These are phyloP conservation scores for Epichloe sylvatica DNA, from an alignment of 2,329 filamentous ascomycete species.

Conservation along the genomic window DNA sequence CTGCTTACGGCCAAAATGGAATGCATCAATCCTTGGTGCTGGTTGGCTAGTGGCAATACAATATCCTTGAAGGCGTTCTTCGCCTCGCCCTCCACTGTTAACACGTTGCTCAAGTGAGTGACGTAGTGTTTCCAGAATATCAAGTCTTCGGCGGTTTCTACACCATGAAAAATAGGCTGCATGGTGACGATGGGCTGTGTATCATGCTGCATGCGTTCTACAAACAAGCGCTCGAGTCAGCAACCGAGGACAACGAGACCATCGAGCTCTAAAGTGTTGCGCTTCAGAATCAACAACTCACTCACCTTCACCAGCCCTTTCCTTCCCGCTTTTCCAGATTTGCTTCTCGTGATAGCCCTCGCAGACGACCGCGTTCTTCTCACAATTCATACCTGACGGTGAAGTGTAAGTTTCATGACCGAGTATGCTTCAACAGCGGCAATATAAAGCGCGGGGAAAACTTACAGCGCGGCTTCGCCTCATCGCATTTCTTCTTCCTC, in stretches of 20 bases:
- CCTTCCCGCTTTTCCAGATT: conserved; percentile 74
- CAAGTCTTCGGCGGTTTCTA: conserved; percentile 67
- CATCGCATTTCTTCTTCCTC: conserved; percentile 60
- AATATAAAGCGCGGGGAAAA: neutral
- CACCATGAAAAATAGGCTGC: conserved; percentile 59
- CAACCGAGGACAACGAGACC: neutral
- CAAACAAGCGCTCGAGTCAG: neutral
- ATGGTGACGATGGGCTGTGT: conserved; percentile 40
- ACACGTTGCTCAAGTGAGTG: conserved; percentile 60
- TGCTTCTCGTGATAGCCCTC: conserved; percentile 81
- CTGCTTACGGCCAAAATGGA: conserved; percentile 74
- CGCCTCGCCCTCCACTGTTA: conserved; percentile 69
- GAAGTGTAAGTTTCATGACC: neutral
- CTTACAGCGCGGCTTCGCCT: conserved; percentile 51
- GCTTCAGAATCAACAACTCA: conserved; percentile 10
- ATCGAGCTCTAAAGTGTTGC: neutral
- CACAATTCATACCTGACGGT: conserved; percentile 60
- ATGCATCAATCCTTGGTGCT: conserved; percentile 76
- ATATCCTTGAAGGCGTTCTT: conserved; percentile 79
- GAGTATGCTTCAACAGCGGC: neutral
- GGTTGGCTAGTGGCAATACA: conserved; percentile 65
- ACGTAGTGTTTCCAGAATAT: conserved; percentile 76
- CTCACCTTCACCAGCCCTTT: conserved; percentile 56
- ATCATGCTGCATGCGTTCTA: conserved; percentile 36
- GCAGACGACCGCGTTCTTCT: conserved; percentile 85